Base-by-base conservation (phyloP, 1,139 yeast species). In the Yamadazyma spencermartinsiae region DNA sequence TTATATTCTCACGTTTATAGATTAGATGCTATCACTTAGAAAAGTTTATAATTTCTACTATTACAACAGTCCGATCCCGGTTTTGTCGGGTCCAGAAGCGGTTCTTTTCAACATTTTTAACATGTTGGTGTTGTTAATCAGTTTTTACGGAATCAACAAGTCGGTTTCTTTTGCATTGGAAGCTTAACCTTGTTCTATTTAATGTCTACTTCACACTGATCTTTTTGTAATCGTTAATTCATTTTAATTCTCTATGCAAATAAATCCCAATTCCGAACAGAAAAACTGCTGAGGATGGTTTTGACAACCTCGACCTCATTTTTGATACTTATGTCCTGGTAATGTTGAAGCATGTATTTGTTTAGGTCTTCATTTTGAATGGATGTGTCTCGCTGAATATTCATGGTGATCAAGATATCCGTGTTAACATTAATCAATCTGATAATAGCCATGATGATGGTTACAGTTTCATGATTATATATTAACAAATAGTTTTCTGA, bases 381-480 rank as follows among this genome's bases (percentile, higher is more conserved):
- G 17, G 30, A 12, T 5, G 17, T 5, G 54, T 48, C 31, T 40
- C 60, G 28, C 39, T 87, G 85, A 2, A 80, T 65, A 48, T 82
- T 82, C 54, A 76, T 70, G 2, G 85, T 74, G 13, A 86, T 59
- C 36, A 86, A 54, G 2, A 82, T 68, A 58, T 87, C 95, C 0
- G 94, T 81, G 1, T 61, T 60, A 0, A 66, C 79, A 35, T 66
- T 68, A 3, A 54, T 52, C 28, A 83, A 52, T 36, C 89, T 65
- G 16, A 82, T 61, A 35, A 84, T 58, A 1, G 78, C 81, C 17
- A 82, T 49, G 18, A 40, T 27, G 9, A 37, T 39, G 15, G 38
- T 13, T 12, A 39, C 31, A 26, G 29, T 17, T n/a, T 30, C 19
- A 4, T 20, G 16, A 1, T 23, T n/a, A 17, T 38, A 35, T 6